Evolutionary conservation across 2,329 filamentous ascomycete genomes (phyloP), one percentile per base, ranked within the genome.

Genomic region (Cylindrodendrum hubeiense): DNA sequence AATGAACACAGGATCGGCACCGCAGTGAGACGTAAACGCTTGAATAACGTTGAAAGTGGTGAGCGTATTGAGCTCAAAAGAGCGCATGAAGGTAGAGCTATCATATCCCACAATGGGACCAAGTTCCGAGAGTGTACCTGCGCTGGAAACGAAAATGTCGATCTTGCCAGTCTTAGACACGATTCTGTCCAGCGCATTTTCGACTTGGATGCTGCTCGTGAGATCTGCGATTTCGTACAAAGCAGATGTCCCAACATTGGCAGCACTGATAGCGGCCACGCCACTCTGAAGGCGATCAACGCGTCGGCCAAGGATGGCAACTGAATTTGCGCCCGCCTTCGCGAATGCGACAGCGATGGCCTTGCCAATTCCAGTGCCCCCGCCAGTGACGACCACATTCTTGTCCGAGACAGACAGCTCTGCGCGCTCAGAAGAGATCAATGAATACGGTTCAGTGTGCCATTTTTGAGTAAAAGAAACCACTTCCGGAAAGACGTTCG

Each of bases 371-470:
- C 90, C 89, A 0, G 84, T 85, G 2, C 86, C 86, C 3, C 86
- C 89, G 49, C 90, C 90, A 1, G 89, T 91, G 72, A 92, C 89
- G 17, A 92, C 80, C 7, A 90, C 85, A 10, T 84, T 87, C 28
- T 77, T 75, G 5, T 77, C 78, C 4, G 65, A 68, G 3, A 74
- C 76, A 0, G 76, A 79, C 3, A 81, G 71, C 44, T 78, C 77
- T 0, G 75, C 74, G 5, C 75, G 70, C 3, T 22, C 53, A 19
- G 57, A 47, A 15, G 47, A 52, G 39, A 60, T 60, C 19, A 52
- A 37, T 37, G 47, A 26, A 21, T 53, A 60, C 8, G 57, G 49
- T 19, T 37, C 46, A 13, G 52, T 44, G 28, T 60, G 49, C 47
- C 47, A 51, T 15, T 37, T 60, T 10, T 60, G 34, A 26, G 57